Percentiles rank a stretch among this genome's conserved stretches.
phyloP scores from a whole-genome alignment of 1,284 basidiomycete genomes.

The Moniliophthora roreri region DNA sequence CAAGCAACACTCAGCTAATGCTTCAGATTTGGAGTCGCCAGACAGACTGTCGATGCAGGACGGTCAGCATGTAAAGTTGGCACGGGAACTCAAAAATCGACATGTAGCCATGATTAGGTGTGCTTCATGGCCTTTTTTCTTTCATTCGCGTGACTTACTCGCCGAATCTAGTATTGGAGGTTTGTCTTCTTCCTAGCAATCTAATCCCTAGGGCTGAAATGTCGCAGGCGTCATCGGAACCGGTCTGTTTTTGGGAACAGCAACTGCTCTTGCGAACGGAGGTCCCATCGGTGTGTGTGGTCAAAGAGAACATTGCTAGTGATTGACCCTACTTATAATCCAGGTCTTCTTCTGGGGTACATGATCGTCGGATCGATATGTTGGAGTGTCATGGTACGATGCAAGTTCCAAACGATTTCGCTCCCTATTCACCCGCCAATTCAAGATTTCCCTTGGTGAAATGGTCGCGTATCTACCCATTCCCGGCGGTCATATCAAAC shows the following conservation, averaged over 20 bases:
- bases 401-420: conserved; percentile 16
- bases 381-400: conserved; percentile 32
- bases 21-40: not conserved
- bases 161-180: conserved; percentile 46
- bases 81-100: conserved; percentile 62
- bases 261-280: conserved; percentile 49
- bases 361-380: conserved; percentile 53
- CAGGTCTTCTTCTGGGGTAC: conserved; percentile 68
- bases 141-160: conserved; percentile 5
- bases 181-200: conserved; percentile 4
- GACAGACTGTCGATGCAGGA: conserved; percentile 32
- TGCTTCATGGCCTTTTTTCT: conserved; percentile 4
- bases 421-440: conserved; percentile 30
- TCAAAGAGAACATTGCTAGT: not conserved
- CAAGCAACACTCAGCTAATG: not conserved
- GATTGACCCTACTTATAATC: too few species aligned
- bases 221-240: conserved; percentile 68
- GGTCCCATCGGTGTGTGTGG: conserved; percentile 52
- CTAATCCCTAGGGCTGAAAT: not conserved
- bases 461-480: conserved; percentile 75
- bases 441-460: conserved; percentile 48
- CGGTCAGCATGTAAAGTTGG: not conserved
- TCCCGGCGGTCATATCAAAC: conserved; percentile 74
- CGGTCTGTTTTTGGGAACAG: conserved; percentile 54
- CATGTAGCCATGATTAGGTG: conserved; percentile 74